Evolutionary conservation across 805 yeast species (phyloP).

Genomic region (Hanseniaspora osmophila): DNA sequence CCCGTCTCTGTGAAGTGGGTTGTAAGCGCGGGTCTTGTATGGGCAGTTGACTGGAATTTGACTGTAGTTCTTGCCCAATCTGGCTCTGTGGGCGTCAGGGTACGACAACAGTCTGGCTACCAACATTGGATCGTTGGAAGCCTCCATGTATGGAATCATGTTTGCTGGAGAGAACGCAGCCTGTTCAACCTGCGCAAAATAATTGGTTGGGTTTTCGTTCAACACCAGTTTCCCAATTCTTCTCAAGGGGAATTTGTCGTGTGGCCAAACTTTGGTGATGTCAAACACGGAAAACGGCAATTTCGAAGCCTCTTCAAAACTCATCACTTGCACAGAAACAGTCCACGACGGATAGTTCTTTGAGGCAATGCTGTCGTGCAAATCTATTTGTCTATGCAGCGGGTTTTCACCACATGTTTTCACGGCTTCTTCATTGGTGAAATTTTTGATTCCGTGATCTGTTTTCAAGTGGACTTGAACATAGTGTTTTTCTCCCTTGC

Average conservation of each 20-base stretch:
- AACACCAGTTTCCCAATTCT: conserved; percentile 50
- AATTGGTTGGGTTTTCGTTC: conserved; percentile 75
- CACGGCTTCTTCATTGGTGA: conserved; percentile 55
- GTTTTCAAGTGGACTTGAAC: conserved; percentile 42
- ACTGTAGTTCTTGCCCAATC: conserved; percentile 58
- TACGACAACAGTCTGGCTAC: conserved; percentile 73
- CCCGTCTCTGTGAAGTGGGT: conserved; percentile 77
- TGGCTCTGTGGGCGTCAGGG: conserved; percentile 76
- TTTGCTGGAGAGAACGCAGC: conserved; percentile 78
- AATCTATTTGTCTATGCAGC: conserved; percentile 67
- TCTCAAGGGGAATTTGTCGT: conserved; percentile 38
- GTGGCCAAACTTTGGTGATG: conserved; percentile 47
- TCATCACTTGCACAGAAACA: conserved; percentile 70
- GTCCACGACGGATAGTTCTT: conserved; percentile 81
- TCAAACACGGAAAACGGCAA: conserved; percentile 36
- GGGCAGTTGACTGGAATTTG: conserved; percentile 91
- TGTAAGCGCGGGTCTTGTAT: conserved; percentile 34
- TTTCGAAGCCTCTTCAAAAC: conserved; percentile 40
- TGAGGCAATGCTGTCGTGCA: conserved; percentile 61
- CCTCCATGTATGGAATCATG: conserved; percentile 71
- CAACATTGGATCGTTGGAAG: conserved; percentile 73
- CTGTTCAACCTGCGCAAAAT: conserved; percentile 79
- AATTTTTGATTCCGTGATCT: conserved; percentile 39
- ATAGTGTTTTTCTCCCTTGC: conserved; percentile 38
- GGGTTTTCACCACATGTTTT: conserved; percentile 63